phyloP scores from a whole-genome alignment of 2,329 filamentous ascomycete species.

The Colletotrichum sidae region DNA sequence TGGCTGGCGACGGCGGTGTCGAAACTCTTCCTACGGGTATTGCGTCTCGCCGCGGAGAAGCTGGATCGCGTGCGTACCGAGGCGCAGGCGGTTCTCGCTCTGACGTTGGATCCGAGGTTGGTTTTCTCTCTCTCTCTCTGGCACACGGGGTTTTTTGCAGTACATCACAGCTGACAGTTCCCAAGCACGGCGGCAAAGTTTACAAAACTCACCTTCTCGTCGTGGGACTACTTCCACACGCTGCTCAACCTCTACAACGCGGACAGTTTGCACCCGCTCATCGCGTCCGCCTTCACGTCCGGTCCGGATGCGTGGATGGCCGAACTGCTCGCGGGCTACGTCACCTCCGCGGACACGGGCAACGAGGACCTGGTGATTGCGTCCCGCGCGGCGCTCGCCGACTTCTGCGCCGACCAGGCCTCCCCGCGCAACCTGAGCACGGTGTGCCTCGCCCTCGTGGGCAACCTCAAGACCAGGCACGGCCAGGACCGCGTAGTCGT shows the following conservation, averaged over 20 bases:
- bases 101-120: slow-evolving; percentile 60
- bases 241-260: slow-evolving; percentile 61
- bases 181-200: slow-evolving; percentile 51
- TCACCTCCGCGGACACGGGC: slow-evolving; percentile 81
- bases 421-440: slow-evolving; percentile 54
- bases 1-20: slow-evolving; percentile 47
- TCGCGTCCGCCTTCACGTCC: slow-evolving; percentile 49
- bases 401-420: slow-evolving; percentile 56
- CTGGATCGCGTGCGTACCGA: slow-evolving; percentile 84
- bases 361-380: slow-evolving; percentile 80
- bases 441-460: slow-evolving; percentile 63
- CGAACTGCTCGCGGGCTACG: slow-evolving; percentile 73
- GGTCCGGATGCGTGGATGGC: slow-evolving; percentile 56
- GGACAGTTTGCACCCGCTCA: slow-evolving; percentile 48
- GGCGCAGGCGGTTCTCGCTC: slow-evolving; percentile 66
- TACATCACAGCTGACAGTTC: slow-evolving; percentile 37
- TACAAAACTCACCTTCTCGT: slow-evolving; percentile 63
- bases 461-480: slow-evolving; percentile 64
- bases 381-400: slow-evolving; percentile 72
- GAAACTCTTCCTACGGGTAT: slow-evolving; percentile 60
- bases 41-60: slow-evolving; percentile 87
- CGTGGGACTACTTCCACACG: slow-evolving; percentile 67
- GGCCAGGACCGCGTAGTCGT: slow-evolving; percentile 78
- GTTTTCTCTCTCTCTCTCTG: slow-evolving; percentile 35
- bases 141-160: neutral